Evolutionary conservation across 768 basidiomycete genomes (phyloP), one percentile per base, ranked within the genome.

Genomic region (Lactarius hengduanensis): DNA sequence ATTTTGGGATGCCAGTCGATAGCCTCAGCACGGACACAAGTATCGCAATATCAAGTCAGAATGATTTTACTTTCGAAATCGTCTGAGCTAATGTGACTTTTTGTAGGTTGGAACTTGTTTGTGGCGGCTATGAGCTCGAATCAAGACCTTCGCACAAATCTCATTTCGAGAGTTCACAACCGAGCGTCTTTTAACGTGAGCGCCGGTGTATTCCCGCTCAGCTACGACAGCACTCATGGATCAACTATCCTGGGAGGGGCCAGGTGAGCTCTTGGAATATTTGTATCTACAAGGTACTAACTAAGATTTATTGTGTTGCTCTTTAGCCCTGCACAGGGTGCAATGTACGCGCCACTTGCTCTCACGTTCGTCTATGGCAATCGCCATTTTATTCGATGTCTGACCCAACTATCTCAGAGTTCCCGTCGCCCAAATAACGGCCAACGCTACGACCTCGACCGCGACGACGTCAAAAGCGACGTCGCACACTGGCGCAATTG

Each of bases 341-440:
- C 67, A 10, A 61, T 73, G 61, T 73, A 66, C 59, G 72, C 72
- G 7, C 71, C 68, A 30, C 59, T 73, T 6, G 71, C 72, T 30
- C 41, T 70, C 16, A 68, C 36, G 72, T 73, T 34, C 54, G 72
- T 66, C 4, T 30, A 28, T 22, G 26, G 8, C 3, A 20, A 38
- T 3, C 32, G 2, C 10, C 18, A 0, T 40, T 26, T 22, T 15
- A 41, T 43, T 28, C 38, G 5, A 28, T 22, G 6, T 6, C 45
- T 62, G 26, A 63, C 4, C 18, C 26, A 4, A 4, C 9, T 57
- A 28, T 22, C 10, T 38, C 53, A 67, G 66, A 30, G 54, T 18
- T 5, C 36, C 59, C 36, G 40, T 61, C 15, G 36, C 20, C 13
- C 10, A 54, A n/a, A 64, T 68, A 57, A 45, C 20, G 11, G 18